Conservation (phyloP, 2,329 filamentous ascomycete species). For the Dichotomopilus funicola region DNA sequence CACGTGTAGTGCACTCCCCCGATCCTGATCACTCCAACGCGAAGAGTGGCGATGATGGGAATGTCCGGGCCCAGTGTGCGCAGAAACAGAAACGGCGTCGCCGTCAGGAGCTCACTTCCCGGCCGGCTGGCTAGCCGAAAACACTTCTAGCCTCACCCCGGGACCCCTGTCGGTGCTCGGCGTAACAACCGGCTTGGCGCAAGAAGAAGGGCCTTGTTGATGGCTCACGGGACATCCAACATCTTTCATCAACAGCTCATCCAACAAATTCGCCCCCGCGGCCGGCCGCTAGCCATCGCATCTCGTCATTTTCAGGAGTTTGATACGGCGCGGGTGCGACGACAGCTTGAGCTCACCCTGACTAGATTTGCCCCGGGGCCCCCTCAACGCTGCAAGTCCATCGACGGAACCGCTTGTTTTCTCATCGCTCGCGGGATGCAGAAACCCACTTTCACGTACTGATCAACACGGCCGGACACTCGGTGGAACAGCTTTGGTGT, state of each 20-base stretch:
- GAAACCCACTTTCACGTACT: conserved; percentile 8
- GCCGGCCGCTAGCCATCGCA: no score
- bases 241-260: conserved; percentile 4
- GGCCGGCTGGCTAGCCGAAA: neutral
- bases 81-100: conserved; percentile 7
- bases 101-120: conserved; percentile 1
- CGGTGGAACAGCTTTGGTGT: conserved; percentile 11
- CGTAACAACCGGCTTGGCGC: neutral
- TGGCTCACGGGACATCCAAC: neutral
- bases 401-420: neutral
- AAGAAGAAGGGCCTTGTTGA: neutral
- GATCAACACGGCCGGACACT: conserved; percentile 15
- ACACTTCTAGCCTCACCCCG: neutral
- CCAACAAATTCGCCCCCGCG: neutral
- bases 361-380: neutral
- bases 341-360: no score
- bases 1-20: no score
- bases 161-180: conserved; percentile 15
- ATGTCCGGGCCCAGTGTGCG: neutral
- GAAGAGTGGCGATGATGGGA: conserved; percentile 13
- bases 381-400: neutral
- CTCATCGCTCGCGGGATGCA: neutral
- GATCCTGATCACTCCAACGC: conserved; percentile 7
- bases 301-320: no score
- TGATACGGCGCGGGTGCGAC: no score